These are phyloP conservation scores for Mortierella sp. DNA, from an alignment of 371 early-diverging fungal species.

Conservation along the genomic window DNA sequence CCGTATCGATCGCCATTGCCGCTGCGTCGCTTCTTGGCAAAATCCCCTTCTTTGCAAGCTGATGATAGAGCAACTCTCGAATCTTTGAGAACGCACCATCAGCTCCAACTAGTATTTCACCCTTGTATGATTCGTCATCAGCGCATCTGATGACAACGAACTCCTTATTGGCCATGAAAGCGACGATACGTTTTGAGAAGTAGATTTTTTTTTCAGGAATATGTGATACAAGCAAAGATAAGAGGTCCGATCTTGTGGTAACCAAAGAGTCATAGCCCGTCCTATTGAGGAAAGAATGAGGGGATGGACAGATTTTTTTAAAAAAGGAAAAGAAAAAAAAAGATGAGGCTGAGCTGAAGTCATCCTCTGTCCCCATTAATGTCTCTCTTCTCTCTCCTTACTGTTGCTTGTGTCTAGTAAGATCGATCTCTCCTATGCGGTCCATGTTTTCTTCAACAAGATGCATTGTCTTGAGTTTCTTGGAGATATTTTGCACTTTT, in stretches of 20 bases:
- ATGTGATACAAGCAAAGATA: conserved; percentile 12
- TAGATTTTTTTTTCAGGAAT: conserved; percentile 21
- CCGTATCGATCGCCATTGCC: neutral
- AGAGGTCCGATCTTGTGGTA: conserved; percentile 11
- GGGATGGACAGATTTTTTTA: neutral
- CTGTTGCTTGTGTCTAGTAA: conserved; percentile 30
- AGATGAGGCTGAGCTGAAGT: too few species aligned
- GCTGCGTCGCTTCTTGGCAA: conserved; percentile 25
- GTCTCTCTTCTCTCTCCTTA: neutral
- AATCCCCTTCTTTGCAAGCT: conserved; percentile 34
- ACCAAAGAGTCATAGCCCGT: conserved; percentile 25
- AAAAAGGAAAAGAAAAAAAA: neutral
- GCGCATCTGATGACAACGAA: conserved; percentile 25
- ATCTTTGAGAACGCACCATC: conserved; percentile 30
- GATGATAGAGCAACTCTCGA: conserved; percentile 22
- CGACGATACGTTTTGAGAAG: conserved; percentile 28
- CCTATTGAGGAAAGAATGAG: conserved; percentile 1
- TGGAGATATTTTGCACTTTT: conserved; percentile 15
- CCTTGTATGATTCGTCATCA: conserved; percentile 21
- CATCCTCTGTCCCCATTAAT: too few species aligned
- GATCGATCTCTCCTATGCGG: conserved; percentile 44
- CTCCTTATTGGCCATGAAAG: conserved; percentile 26
- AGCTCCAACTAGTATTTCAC: conserved; percentile 35
- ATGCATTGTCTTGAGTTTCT: conserved; percentile 25
- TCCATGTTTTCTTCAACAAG: conserved; percentile 24